phyloP scores from a whole-genome alignment of 768 basidiomycete species.

The Lentinula aciculospora region DNA sequence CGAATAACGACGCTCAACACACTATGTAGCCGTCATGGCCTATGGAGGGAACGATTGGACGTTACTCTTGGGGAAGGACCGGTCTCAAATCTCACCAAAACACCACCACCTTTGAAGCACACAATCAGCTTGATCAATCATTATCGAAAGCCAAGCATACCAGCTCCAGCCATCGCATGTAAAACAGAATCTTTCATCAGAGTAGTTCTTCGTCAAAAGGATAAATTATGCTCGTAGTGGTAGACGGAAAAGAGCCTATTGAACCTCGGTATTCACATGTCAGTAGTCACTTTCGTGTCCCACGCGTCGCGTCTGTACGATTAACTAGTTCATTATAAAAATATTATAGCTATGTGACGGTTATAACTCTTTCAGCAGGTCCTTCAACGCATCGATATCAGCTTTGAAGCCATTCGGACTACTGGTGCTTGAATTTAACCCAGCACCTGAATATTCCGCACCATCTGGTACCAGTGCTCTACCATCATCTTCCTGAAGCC shows the following conservation, averaged over 20 bases:
- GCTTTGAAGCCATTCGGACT: constrained; percentile 58
- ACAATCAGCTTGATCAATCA: not conserved
- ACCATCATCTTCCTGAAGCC: constrained; percentile 75
- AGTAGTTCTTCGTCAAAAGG: not conserved
- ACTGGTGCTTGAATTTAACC: constrained; percentile 28
- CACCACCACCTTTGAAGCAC: constrained; percentile 49
- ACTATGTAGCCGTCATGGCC: constrained; percentile 92
- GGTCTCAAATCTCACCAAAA: constrained; percentile 28
- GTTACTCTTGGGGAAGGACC: not conserved
- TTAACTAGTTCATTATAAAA: no score
- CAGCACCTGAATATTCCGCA: constrained; percentile 27
- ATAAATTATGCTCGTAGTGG: constrained; percentile 1
- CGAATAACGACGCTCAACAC: constrained; percentile 19
- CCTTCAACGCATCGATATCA: constrained; percentile 71
- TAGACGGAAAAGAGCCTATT: not conserved
- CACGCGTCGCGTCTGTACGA: no score
- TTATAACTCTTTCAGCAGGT: constrained; percentile 42
- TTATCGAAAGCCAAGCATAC: constrained; percentile 14
- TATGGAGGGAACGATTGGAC: constrained; percentile 14
- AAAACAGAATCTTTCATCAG: constrained; percentile 74
- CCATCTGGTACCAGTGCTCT: constrained; percentile 51
- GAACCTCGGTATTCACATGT: constrained; percentile 19
- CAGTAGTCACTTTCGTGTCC: not conserved
- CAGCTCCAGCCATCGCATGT: constrained; percentile 84
- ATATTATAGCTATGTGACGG: not conserved